phyloP scores from a whole-genome alignment of 805 yeast species.

The Starmerella bombi region DNA sequence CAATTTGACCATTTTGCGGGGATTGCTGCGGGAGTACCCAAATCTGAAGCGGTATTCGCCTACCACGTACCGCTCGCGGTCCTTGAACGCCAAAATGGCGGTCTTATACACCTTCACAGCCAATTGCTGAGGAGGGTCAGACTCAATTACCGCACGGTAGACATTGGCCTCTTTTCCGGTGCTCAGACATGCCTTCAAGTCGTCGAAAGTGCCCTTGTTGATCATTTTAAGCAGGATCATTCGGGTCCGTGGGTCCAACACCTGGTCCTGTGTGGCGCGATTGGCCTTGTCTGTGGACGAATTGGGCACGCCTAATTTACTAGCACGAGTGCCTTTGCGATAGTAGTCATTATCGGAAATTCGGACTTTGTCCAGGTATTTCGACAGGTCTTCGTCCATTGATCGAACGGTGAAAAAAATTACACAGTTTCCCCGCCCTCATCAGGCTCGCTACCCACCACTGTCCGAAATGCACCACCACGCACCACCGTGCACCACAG shows the following conservation, averaged over 20 bases:
- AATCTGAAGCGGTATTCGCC: conserved; percentile 91
- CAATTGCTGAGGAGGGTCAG: conserved; percentile 19
- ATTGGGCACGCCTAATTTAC: conserved; percentile 18
- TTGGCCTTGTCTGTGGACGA: conserved; percentile 58
- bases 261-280: conserved; percentile 94
- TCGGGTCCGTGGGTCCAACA: conserved; percentile 86
- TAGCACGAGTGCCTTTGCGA: conserved; percentile 21
- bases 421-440: too few species aligned
- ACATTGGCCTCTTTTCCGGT: conserved; percentile 99
- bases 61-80: conserved; percentile 86
- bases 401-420: conserved; percentile 1
- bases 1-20: conserved; percentile 90
- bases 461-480: too few species aligned
- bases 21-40: conserved; percentile 73
- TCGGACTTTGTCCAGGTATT: conserved; percentile 18
- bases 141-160: conserved; percentile 50
- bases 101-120: conserved; percentile 95
- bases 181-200: conserved; percentile 83
- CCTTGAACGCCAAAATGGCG: conserved; percentile 91
- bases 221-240: conserved; percentile 67
- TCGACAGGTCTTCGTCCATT: conserved; percentile 8
- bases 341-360: conserved; percentile 19
- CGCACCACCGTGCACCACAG: too few species aligned
- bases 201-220: conserved; percentile 68
- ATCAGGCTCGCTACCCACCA: too few species aligned